Conservation (phyloP, 345 rosid species). For the Firmiana major region DNA sequence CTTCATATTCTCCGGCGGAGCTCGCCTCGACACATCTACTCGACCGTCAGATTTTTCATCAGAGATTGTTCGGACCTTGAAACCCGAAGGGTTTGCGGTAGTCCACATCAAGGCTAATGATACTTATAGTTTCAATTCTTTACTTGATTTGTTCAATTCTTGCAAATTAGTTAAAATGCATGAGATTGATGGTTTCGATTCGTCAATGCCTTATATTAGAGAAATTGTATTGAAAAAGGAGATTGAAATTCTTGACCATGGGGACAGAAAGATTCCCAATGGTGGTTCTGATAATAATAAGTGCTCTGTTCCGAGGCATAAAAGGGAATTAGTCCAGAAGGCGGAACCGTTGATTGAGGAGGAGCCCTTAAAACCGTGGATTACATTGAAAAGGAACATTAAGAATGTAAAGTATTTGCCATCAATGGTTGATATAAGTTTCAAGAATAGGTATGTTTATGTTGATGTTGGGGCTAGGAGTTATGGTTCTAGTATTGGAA, state of each 20-base stretch:
- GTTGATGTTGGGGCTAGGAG: slow-evolving; percentile 96
- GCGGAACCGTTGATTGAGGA: slow-evolving; percentile 70
- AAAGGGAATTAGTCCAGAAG: slow-evolving; percentile 50
- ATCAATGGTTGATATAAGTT: slow-evolving; percentile 80
- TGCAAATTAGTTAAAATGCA: slow-evolving; percentile 59
- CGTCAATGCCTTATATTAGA: slow-evolving; percentile 56
- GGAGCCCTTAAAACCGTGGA: slow-evolving; percentile 98
- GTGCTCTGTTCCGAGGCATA: slow-evolving; percentile 68
- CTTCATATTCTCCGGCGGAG: slow-evolving; percentile 81
- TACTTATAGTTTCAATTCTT: slow-evolving; percentile 92
- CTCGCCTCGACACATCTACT: slow-evolving; percentile 45
- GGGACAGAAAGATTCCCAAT: slow-evolving; percentile 24
- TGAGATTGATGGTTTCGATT: slow-evolving; percentile 63
- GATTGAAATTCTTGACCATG: slow-evolving; percentile 21
- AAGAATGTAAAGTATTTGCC: slow-evolving; percentile 73
- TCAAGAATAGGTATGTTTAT: slow-evolving; percentile 84
- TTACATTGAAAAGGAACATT: slow-evolving; percentile 76
- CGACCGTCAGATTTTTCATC: slow-evolving; percentile 67
- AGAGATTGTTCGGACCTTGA: slow-evolving; percentile 75
- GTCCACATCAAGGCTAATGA: slow-evolving; percentile 85
- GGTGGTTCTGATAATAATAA: slow-evolving; percentile 33
- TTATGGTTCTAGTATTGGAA: slow-evolving; percentile 94
- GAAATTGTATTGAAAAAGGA: slow-evolving; percentile 67
- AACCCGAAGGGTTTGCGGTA: slow-evolving; percentile 81
- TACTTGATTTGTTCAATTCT: slow-evolving; percentile 89